Percentiles rank a stretch among this genome's conserved stretches.
phyloP scores from a whole-genome alignment of 345 rosid species.

The Microcos paniculata region DNA sequence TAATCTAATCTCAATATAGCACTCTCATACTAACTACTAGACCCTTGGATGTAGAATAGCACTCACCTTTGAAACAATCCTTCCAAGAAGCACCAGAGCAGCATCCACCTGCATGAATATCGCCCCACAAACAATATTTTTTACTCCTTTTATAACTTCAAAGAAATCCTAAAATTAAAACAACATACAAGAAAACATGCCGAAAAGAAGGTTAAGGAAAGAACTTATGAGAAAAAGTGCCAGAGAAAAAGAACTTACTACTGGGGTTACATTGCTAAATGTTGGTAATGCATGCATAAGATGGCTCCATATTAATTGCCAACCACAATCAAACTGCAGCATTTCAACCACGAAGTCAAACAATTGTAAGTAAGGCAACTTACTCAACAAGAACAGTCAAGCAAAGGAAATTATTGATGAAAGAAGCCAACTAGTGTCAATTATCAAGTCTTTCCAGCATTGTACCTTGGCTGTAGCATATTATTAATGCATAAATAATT shows the following conservation, averaged over 20 bases:
- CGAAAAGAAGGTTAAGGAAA: background rate
- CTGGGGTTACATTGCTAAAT: slow-evolving; percentile 59
- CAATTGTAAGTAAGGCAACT: slow-evolving; percentile 6
- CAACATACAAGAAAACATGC: too few species aligned
- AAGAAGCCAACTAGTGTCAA: background rate
- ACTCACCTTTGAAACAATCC: slow-evolving; percentile 67
- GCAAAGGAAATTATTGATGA: background rate
- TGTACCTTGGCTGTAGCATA: background rate
- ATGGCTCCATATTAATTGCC: slow-evolving; percentile 80
- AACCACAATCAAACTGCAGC: slow-evolving; percentile 62
- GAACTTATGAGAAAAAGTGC: background rate
- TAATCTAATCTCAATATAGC: background rate
- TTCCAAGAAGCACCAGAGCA: slow-evolving; percentile 71
- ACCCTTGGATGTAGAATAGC: background rate
- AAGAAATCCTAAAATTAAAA: too few species aligned
- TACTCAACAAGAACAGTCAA: background rate
- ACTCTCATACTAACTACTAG: slow-evolving; percentile 12
- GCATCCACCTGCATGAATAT: slow-evolving; percentile 72
- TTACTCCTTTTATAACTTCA: background rate
- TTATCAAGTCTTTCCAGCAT: background rate
- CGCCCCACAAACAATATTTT: background rate
- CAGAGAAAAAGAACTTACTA: slow-evolving; percentile 56
- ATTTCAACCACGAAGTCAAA: slow-evolving; percentile 15
- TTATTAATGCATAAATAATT: background rate
- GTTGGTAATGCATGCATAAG: slow-evolving; percentile 73